Evolutionary conservation across 192 early-diverging fungal genomes (phyloP).

Genomic region (Lunasporangiospora selenospora): DNA sequence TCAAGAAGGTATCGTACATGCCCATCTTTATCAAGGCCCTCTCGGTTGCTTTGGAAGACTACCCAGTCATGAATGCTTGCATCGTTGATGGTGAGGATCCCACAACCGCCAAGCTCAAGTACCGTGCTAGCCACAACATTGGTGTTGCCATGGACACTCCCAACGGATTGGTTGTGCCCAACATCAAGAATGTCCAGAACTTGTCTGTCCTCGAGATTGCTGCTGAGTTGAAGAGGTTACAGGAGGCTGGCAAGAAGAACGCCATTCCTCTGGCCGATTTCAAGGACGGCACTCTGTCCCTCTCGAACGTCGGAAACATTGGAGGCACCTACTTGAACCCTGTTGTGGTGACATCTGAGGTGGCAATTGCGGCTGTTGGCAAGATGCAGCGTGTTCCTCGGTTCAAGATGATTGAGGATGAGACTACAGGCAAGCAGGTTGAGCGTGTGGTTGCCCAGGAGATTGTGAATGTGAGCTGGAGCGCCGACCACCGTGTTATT

Average conservation of each 20-base stretch:
- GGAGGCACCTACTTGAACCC: slow-evolving; percentile 91
- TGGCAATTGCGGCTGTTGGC: slow-evolving; percentile 94
- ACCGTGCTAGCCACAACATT: slow-evolving; percentile 87
- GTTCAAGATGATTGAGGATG: slow-evolving; percentile 68
- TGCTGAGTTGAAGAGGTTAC: slow-evolving; percentile 77
- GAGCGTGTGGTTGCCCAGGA: slow-evolving; percentile 79
- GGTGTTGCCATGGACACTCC: slow-evolving; percentile 99
- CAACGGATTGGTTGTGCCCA: slow-evolving; percentile 90
- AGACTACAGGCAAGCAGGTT: slow-evolving; percentile 49
- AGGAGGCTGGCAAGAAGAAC: slow-evolving; percentile 66
- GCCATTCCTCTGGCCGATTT: slow-evolving; percentile 72
- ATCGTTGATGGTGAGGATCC: slow-evolving; percentile 56
- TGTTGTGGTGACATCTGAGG: slow-evolving; percentile 83
- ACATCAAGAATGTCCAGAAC: slow-evolving; percentile 89
- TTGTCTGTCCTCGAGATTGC: slow-evolving; percentile 93
- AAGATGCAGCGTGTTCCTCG: slow-evolving; percentile 83
- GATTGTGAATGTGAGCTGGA: slow-evolving; percentile 85
- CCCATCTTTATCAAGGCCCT: slow-evolving; percentile 95
- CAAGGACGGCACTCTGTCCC: slow-evolving; percentile 85
- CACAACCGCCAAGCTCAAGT: slow-evolving; percentile 66
- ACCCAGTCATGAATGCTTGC: slow-evolving; percentile 86
- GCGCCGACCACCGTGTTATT: slow-evolving; percentile 95
- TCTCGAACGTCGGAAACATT: slow-evolving; percentile 95
- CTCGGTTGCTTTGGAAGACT: slow-evolving; percentile 79
- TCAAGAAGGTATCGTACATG: slow-evolving; percentile 90